These are phyloP conservation scores for Chenopodium formosanum DNA, from an alignment of 148 eudicot genomes.

Conservation along the genomic window DNA sequence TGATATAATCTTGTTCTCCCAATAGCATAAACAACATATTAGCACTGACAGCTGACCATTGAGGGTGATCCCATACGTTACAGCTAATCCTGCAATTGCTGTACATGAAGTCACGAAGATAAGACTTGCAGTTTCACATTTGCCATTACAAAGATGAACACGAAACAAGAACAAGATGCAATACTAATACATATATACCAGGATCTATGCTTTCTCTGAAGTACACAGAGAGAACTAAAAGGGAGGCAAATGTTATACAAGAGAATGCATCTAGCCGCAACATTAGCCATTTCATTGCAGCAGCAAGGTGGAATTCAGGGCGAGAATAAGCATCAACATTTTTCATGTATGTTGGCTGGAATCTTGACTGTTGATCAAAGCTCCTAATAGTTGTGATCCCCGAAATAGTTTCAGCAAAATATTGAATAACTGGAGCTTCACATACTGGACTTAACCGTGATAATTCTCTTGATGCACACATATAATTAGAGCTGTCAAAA, in stretches of 20 bases:
- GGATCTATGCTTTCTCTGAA: slow-evolving; percentile 10
- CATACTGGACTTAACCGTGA: slow-evolving; percentile 18
- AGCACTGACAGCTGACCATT: neutral
- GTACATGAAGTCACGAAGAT: neutral
- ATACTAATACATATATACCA: neutral
- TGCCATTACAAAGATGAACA: neutral
- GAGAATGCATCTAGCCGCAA: slow-evolving; percentile 14
- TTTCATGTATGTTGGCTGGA: slow-evolving; percentile 19
- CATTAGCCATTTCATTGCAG: slow-evolving; percentile 29
- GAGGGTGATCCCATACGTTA: slow-evolving; percentile 4
- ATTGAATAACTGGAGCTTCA: slow-evolving; percentile 17
- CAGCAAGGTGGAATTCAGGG: slow-evolving; percentile 18
- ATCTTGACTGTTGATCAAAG: slow-evolving; percentile 18
- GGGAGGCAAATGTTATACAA: slow-evolving; percentile 16
- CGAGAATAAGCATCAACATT: slow-evolving; percentile 18
- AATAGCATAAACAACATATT: slow-evolving; percentile 17
- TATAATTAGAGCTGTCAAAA: neutral
- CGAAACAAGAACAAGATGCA: neutral
- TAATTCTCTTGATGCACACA: slow-evolving; percentile 16
- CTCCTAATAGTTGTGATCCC: slow-evolving; percentile 25
- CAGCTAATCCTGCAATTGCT: slow-evolving; percentile 15
- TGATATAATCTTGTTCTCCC: slow-evolving; percentile 22
- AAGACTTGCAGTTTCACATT: neutral
- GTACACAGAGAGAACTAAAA: neutral
- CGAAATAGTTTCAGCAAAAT: slow-evolving; percentile 15